Conservation (phyloP, 2,329 filamentous ascomycete genomes). For the Intubia oerlemansii region DNA sequence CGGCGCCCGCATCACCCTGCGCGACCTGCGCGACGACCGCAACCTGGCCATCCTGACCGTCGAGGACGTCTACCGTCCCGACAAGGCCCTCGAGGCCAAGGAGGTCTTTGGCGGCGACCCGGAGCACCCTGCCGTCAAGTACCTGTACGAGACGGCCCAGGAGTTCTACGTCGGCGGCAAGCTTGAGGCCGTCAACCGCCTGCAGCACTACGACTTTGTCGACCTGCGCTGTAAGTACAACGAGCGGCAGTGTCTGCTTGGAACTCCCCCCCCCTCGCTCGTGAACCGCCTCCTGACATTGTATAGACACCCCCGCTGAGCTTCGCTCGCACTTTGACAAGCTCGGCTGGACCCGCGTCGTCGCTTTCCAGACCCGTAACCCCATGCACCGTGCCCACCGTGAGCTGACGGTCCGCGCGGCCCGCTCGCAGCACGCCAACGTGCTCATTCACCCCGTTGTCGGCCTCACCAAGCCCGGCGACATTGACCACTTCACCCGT, state of each 20-base stretch:
- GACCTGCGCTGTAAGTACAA: conserved; percentile 45
- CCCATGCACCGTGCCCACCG: conserved; percentile 98
- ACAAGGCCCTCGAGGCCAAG: conserved; percentile 79
- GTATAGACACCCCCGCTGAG: conserved; percentile 70
- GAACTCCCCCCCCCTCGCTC: no score
- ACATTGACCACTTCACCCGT: conserved; percentile 99
- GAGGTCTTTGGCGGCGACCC: conserved; percentile 87
- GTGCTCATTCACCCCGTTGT: conserved; percentile 98
- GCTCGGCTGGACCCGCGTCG: conserved; percentile 92
- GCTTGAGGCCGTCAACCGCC: conserved; percentile 81
- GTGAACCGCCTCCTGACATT: no score
- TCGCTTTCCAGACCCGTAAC: conserved; percentile 98
- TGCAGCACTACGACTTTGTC: conserved; percentile 98
- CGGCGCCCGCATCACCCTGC: conserved; percentile 65
- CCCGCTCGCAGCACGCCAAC: conserved; percentile 88
- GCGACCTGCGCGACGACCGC: conserved; percentile 89
- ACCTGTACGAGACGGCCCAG: conserved; percentile 59
- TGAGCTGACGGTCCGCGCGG: conserved; percentile 91
- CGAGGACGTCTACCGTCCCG: conserved; percentile 83
- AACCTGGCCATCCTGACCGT: conserved; percentile 91
- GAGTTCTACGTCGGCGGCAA: conserved; percentile 93
- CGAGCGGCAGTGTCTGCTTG: no score
- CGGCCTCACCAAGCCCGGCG: conserved; percentile 93
- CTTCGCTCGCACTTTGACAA: conserved; percentile 96
- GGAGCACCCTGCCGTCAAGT: conserved; percentile 80